Evolutionary conservation across 2,329 filamentous ascomycete species (phyloP).

Genomic region (Plenodomus biglobosus): DNA sequence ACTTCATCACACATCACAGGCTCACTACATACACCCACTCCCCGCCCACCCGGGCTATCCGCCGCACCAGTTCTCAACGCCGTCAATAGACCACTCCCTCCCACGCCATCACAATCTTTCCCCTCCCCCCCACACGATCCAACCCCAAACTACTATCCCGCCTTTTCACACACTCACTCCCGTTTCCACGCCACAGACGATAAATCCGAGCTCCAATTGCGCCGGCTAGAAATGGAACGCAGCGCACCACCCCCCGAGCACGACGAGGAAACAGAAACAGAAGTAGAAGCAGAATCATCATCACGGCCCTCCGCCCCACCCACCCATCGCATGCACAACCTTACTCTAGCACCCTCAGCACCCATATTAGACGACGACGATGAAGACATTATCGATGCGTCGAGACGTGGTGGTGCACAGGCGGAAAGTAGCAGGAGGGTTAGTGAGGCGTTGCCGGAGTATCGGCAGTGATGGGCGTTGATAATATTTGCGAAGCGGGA

Average conservation of each 20-base stretch:
- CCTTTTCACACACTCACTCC: constrained; percentile 30
- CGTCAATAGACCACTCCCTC: constrained; percentile 24
- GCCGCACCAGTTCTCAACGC: constrained; percentile 9
- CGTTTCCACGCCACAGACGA: constrained; percentile 60
- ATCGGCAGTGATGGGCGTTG: constrained; percentile 26
- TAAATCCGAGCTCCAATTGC: constrained; percentile 72
- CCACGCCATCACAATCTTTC: constrained; percentile 22
- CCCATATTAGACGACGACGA: constrained; percentile 40
- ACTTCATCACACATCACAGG: constrained; percentile 17
- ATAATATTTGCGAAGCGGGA: too few species aligned
- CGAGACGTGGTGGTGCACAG: constrained; percentile 20
- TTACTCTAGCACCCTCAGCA: constrained; percentile 29
- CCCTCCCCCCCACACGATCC: constrained; percentile 13
- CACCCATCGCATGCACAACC: constrained; percentile 7
- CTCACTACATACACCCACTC: constrained; percentile 31
- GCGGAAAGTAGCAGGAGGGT: constrained; percentile 8
- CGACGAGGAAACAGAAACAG: constrained; percentile 20
- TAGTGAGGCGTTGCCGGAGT: constrained; percentile 36
- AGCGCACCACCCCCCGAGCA: constrained; percentile 44
- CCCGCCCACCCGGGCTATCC: constrained; percentile 4
- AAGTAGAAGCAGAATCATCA: too few species aligned
- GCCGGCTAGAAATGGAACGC: constrained; percentile 44
- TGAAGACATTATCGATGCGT: constrained; percentile 33
- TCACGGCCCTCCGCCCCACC: constrained; percentile 24
- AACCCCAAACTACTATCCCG: constrained; percentile 31